phyloP scores from a whole-genome alignment of 2,329 filamentous ascomycete genomes.

The Calonectria crousiana region DNA sequence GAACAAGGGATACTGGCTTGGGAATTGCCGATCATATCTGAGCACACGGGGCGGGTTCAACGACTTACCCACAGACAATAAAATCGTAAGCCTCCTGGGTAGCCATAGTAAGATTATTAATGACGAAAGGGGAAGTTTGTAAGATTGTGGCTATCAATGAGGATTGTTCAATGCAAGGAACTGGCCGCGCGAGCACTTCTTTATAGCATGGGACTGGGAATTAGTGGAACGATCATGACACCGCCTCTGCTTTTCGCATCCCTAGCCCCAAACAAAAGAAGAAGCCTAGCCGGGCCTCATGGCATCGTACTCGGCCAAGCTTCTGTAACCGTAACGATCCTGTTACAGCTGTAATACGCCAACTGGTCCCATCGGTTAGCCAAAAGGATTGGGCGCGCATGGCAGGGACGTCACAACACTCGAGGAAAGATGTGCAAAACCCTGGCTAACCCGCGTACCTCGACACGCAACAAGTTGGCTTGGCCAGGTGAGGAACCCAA shows the following conservation, averaged over 20 bases:
- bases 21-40: background rate
- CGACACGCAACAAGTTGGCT: conserved; percentile 5
- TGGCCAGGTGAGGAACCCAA: background rate
- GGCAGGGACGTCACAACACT: background rate
- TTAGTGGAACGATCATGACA: background rate
- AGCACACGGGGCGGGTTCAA: background rate
- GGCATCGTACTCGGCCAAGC: conserved; percentile 20
- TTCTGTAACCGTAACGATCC: conserved; percentile 21
- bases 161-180: background rate
- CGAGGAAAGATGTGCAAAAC: background rate
- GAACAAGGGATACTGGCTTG: conserved; percentile 2
- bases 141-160: background rate
- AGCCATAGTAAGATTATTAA: conserved; percentile 31
- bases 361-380: background rate
- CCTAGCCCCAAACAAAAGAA: background rate
- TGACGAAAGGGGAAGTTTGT: background rate
- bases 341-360: conserved; percentile 20
- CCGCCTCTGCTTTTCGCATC: background rate
- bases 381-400: background rate
- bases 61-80: conserved; percentile 50
- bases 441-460: background rate
- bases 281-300: conserved; percentile 6
- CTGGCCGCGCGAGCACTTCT: conserved; percentile 1
- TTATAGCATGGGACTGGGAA: conserved; percentile 15
- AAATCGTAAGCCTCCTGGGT: conserved; percentile 47